Evolutionary conservation across 305 asterid genomes (phyloP).

Genomic region (Fraxinus xanthoxyloides): DNA sequence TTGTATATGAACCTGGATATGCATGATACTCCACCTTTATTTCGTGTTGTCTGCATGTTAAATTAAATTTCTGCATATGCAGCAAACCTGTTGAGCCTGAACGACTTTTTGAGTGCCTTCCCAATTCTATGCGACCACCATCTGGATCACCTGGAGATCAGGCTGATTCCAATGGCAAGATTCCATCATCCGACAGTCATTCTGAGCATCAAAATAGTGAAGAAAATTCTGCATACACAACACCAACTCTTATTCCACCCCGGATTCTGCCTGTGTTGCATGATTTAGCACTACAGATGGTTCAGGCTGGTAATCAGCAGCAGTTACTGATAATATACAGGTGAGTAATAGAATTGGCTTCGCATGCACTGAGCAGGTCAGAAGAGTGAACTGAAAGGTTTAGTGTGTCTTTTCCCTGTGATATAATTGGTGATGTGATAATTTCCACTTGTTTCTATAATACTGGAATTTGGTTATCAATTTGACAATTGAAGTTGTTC

Average conservation of each 20-base stretch:
- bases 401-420: neutral
- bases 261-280: conserved; percentile 85
- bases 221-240: conserved; percentile 71
- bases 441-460: neutral
- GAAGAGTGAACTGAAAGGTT: neutral
- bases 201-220: conserved; percentile 55
- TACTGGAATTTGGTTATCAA: neutral
- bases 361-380: neutral
- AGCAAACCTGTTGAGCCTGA: conserved; percentile 99
- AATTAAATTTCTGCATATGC: conserved; percentile 28
- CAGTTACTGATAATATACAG: conserved; percentile 81
- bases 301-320: conserved; percentile 85
- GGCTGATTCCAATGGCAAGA: conserved; percentile 53
- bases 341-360: conserved; percentile 29
- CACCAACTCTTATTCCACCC: conserved; percentile 86
- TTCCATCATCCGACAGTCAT: conserved; percentile 60
- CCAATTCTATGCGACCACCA: conserved; percentile 93
- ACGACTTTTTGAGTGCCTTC: conserved; percentile 95
- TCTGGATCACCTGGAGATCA: conserved; percentile 73
- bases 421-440: neutral
- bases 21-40: neutral
- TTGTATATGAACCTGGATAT: neutral
- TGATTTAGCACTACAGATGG: conserved; percentile 87
- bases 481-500: neutral
- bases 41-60: conserved; percentile 13